Evolutionary conservation across 1,284 basidiomycete genomes (phyloP).

Genomic region (Heterobasidion occidentale): DNA sequence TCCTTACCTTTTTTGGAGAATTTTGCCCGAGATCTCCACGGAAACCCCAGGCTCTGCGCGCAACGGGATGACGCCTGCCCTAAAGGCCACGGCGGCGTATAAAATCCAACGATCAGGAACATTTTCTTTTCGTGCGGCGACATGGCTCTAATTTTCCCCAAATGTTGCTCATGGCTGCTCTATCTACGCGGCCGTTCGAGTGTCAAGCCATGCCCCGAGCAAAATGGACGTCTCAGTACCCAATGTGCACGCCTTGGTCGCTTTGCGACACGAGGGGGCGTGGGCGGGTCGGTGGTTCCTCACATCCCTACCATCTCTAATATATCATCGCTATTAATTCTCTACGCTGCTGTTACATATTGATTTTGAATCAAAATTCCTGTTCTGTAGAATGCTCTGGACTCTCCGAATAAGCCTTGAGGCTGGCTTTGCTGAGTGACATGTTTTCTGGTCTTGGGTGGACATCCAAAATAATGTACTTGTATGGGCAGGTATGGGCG

Average conservation of each 20-base stretch:
- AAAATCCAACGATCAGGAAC: background rate
- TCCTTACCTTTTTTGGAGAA: no score
- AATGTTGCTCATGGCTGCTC: constrained; percentile 76
- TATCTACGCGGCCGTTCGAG: constrained; percentile 67
- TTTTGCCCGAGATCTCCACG: no score
- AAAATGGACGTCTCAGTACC: constrained; percentile 74
- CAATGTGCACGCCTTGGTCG: constrained; percentile 39
- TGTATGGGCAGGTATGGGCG: no score
- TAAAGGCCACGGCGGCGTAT: constrained; percentile 10
- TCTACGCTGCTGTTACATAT: no score
- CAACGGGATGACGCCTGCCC: constrained; percentile 14
- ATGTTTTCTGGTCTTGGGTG: no score
- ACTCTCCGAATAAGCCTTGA: no score
- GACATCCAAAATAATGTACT: no score
- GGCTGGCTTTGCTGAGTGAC: no score
- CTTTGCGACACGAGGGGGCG: constrained; percentile 25
- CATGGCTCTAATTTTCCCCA: constrained; percentile 67
- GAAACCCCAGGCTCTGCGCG: no score
- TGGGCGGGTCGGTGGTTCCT: constrained; percentile 75
- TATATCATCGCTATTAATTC: no score
- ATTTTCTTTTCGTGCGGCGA: constrained; percentile 58
- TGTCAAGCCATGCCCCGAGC: constrained; percentile 76
- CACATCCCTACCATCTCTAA: constrained; percentile 33
- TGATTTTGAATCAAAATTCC: no score
- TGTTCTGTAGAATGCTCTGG: no score